Evolutionary conservation across 768 basidiomycete species (phyloP).

Genomic region (Goffeauzyma gilvescens): DNA sequence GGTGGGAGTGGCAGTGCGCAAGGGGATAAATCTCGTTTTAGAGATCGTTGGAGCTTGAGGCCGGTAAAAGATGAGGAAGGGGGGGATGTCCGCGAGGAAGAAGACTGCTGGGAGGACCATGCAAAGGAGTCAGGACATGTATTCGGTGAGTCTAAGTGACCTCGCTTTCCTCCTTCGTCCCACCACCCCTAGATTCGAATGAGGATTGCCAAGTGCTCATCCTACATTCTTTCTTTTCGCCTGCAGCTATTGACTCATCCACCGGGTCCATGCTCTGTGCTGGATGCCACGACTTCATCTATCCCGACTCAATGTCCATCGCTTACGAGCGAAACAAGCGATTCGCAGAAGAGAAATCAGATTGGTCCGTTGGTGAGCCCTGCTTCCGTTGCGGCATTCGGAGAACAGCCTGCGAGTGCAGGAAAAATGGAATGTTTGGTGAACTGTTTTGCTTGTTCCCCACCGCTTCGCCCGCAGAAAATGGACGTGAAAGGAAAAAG

Average conservation of each 20-base stretch:
- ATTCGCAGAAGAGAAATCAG: conserved; percentile 41
- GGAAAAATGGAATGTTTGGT: not conserved
- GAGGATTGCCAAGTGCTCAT: not conserved
- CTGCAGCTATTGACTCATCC: conserved; percentile 50
- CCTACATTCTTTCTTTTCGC: not conserved
- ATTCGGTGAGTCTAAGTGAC: conserved; percentile 49
- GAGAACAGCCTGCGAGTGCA: conserved; percentile 13
- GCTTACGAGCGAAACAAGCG: conserved; percentile 37
- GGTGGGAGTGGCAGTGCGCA: too few species aligned
- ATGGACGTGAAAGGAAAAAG: conserved; percentile 34
- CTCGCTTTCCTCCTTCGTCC: not conserved
- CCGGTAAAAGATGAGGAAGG: too few species aligned
- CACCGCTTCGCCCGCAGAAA: not conserved
- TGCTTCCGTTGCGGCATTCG: conserved; percentile 3
- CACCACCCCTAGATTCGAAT: conserved; percentile 4
- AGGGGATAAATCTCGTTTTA: too few species aligned
- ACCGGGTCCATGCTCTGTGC: conserved; percentile 58
- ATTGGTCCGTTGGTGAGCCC: conserved; percentile 5
- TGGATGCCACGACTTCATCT: conserved; percentile 57
- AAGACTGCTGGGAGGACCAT: conserved; percentile 37
- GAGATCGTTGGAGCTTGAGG: too few species aligned
- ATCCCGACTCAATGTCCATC: conserved; percentile 40
- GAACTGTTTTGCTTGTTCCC: too few species aligned
- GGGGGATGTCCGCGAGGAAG: too few species aligned
- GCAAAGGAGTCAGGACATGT: conserved; percentile 42